Evolutionary conservation across 2,329 filamentous ascomycete species (phyloP).

Genomic region (Chrysoporthe deuterocubensis): DNA sequence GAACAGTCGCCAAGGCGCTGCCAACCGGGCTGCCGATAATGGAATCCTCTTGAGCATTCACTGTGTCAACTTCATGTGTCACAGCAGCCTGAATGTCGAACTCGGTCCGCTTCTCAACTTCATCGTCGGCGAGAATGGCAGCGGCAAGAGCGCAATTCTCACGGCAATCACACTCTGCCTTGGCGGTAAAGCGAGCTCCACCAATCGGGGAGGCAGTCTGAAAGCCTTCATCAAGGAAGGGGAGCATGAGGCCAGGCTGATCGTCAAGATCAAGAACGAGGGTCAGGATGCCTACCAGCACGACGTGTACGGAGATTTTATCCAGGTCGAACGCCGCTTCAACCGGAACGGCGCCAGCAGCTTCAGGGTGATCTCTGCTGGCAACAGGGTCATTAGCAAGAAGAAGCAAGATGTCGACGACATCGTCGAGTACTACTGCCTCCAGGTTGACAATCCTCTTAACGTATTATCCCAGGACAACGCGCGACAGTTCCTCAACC

Average conservation of each 20-base stretch:
- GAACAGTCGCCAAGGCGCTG: slow-evolving; percentile 50
- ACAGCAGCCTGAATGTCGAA: slow-evolving; percentile 77
- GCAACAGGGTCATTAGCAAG: slow-evolving; percentile 73
- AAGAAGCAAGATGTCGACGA: slow-evolving; percentile 89
- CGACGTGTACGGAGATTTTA: slow-evolving; percentile 80
- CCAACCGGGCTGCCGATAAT: slow-evolving; percentile 76
- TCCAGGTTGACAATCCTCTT: slow-evolving; percentile 96
- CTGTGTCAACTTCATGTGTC: slow-evolving; percentile 96
- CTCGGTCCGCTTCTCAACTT: slow-evolving; percentile 98
- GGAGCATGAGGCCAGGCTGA: slow-evolving; percentile 73
- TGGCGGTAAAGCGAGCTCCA: slow-evolving; percentile 91
- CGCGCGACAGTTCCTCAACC: slow-evolving; percentile 89
- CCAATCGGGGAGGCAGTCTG: slow-evolving; percentile 87
- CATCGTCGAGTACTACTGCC: slow-evolving; percentile 87
- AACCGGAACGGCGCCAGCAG: slow-evolving; percentile 73
- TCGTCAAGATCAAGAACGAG: slow-evolving; percentile 88
- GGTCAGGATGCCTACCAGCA: slow-evolving; percentile 83
- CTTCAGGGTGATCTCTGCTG: slow-evolving; percentile 83
- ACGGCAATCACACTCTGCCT: slow-evolving; percentile 92
- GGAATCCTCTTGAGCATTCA: slow-evolving; percentile 88
- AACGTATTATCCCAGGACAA: slow-evolving; percentile 96
- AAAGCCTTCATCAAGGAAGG: slow-evolving; percentile 91
- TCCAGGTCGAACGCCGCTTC: slow-evolving; percentile 91
- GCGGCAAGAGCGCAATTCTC: slow-evolving; percentile 93
- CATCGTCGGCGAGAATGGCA: slow-evolving; percentile 96